Evolutionary conservation across 805 yeast genomes (phyloP).

Genomic region (Saccharomycopsis sp.): DNA sequence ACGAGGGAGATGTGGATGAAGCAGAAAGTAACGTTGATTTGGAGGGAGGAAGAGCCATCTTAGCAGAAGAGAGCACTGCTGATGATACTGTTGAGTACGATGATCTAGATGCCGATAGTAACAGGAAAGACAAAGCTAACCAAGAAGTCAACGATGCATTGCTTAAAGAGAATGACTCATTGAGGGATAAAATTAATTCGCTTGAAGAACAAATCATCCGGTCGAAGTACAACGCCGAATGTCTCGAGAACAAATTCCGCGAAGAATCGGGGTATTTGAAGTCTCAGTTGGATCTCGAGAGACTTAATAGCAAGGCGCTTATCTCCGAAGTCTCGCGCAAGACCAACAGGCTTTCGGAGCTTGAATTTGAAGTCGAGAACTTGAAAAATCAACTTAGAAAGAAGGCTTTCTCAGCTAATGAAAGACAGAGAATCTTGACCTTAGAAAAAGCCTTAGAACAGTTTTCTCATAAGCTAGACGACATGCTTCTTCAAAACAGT

Average conservation of each 20-base stretch:
- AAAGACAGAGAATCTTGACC: constrained; percentile 43
- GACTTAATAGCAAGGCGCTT: constrained; percentile 18
- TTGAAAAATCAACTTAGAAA: constrained; percentile 31
- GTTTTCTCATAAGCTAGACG: constrained; percentile 50
- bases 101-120: neutral
- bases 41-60: neutral
- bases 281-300: constrained; percentile 18
- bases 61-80: neutral
- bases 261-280: constrained; percentile 14
- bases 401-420: constrained; percentile 27
- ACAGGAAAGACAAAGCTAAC: constrained; percentile 22
- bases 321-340: constrained; percentile 25
- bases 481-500: constrained; percentile 55
- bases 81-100: constrained; percentile 2
- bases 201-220: neutral
- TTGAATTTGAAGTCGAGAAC: constrained; percentile 38
- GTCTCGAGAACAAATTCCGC: constrained; percentile 1
- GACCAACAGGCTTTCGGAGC: constrained; percentile 29
- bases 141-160: constrained; percentile 21
- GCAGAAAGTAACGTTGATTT: neutral
- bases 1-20: neutral
- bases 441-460: constrained; percentile 54
- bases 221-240: neutral
- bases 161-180: neutral
- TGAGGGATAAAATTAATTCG: neutral